These are phyloP conservation scores for Rhizophlyctis rosea DNA, from an alignment of 192 early-diverging fungal species.

Conservation along the genomic window DNA sequence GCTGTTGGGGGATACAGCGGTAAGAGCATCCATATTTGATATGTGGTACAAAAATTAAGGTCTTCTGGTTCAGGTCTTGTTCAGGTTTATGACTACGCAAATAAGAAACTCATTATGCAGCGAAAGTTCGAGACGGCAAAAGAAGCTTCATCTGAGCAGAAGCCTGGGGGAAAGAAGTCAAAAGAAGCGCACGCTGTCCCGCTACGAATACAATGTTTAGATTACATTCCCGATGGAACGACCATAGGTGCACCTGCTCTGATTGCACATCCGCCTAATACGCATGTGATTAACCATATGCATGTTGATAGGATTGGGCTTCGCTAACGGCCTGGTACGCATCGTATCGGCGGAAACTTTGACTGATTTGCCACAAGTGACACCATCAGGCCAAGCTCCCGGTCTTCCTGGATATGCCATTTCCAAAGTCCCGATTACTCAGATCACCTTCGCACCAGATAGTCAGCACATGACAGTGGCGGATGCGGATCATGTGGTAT, in stretches of 20 bases:
- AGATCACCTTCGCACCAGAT: conserved; percentile 33
- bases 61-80: conserved; percentile 30
- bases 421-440: conserved; percentile 20
- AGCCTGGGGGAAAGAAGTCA: conserved; percentile 11
- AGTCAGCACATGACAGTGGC: conserved; percentile 34
- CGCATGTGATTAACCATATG: neutral
- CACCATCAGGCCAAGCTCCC: conserved; percentile 4
- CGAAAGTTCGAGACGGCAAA: conserved; percentile 34
- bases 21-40: conserved; percentile 5
- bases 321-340: conserved; percentile 43
- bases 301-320: conserved; percentile 40
- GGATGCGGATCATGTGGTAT: conserved; percentile 35
- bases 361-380: conserved; percentile 27
- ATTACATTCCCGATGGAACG: conserved; percentile 2
- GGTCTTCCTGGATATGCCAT: conserved; percentile 23
- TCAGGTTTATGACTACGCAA: conserved; percentile 47
- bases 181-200: conserved; percentile 13
- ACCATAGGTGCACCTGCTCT: neutral
- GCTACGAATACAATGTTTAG: conserved; percentile 4
- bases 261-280: neutral
- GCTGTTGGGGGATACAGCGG: conserved; percentile 43
- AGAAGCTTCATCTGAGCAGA: conserved; percentile 22
- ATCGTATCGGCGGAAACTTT: conserved; percentile 36
- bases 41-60: neutral
- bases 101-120: conserved; percentile 27